A percentile compares a stretch with the other conserved stretches of the same genome.
Evolutionary conservation across 345 rosid species (phyloP).

Genomic region (Ricinus communis): DNA sequence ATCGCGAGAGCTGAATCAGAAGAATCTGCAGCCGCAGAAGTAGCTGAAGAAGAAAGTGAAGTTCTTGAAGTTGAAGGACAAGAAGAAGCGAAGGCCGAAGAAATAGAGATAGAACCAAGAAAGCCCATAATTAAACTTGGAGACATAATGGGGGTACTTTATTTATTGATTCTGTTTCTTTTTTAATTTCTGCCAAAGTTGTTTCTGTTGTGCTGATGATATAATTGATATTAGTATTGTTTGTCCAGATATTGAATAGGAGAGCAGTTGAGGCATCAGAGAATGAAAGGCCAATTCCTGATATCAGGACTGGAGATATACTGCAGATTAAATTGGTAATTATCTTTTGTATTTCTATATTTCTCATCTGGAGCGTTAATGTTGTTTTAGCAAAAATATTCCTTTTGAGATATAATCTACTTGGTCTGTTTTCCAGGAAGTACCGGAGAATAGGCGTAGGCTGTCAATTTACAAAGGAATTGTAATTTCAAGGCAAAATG

Average conservation of each 20-base stretch:
- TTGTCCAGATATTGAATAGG: conserved; percentile 68
- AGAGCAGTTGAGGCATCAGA: conserved; percentile 75
- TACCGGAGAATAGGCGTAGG: conserved; percentile 75
- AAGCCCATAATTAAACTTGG: conserved; percentile 61
- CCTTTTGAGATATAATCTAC: no score
- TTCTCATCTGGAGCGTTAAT: background rate
- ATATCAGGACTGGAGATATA: conserved; percentile 79
- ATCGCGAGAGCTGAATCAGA: conserved; percentile 57
- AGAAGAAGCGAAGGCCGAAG: conserved; percentile 30
- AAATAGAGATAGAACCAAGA: conserved; percentile 39
- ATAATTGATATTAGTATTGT: conserved; percentile 1
- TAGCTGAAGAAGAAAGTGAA: conserved; percentile 33
- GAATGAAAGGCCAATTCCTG: conserved; percentile 66
- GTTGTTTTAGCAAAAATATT: no score
- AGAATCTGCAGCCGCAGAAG: conserved; percentile 38
- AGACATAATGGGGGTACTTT: conserved; percentile 68
- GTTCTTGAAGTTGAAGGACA: conserved; percentile 26
- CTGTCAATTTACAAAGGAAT: conserved; percentile 80
- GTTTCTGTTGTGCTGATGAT: background rate
- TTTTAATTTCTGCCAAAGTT: background rate
- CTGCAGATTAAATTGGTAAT: conserved; percentile 79
- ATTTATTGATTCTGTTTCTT: background rate
- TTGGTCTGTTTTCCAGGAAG: no score
- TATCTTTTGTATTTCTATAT: conserved; percentile 11
- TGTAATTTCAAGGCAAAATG: conserved; percentile 80